Percentiles rank a stretch among this genome's conserved stretches.
These are phyloP conservation scores for Physaria fendleri DNA, from an alignment of 345 rosid genomes.

Conservation along the genomic window DNA sequence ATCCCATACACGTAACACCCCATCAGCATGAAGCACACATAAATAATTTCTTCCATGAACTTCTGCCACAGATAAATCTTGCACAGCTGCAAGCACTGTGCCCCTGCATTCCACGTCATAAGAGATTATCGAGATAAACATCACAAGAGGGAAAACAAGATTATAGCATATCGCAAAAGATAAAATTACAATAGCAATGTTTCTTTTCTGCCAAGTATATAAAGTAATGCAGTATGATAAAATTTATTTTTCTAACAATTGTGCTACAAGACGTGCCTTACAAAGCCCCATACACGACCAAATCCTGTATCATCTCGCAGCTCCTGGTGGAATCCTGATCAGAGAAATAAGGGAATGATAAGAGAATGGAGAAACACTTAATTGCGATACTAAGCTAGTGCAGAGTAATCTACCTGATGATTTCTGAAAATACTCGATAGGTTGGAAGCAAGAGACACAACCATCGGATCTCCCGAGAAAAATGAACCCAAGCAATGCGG, in stretches of 20 bases:
- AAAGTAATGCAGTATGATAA: neutral
- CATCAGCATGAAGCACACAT: slow-evolving; percentile 69
- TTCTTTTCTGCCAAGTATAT: neutral
- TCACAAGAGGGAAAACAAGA: neutral
- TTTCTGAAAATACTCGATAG: slow-evolving; percentile 37
- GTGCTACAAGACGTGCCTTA: slow-evolving; percentile 42
- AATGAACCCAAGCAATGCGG: slow-evolving; percentile 54
- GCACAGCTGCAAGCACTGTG: slow-evolving; percentile 52
- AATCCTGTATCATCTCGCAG: slow-evolving; percentile 75
- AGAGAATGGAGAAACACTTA: neutral
- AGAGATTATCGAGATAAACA: neutral
- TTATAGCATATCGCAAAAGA: neutral
- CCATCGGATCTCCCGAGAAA: slow-evolving; percentile 68
- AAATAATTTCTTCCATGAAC: slow-evolving; percentile 40
- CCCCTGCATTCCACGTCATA: slow-evolving; percentile 45
- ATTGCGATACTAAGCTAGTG: neutral
- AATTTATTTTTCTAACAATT: neutral
- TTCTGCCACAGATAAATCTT: slow-evolving; percentile 54
- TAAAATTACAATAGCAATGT: neutral
- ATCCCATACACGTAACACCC: slow-evolving; percentile 74
- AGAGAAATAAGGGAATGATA: neutral
- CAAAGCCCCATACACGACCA: slow-evolving; percentile 73
- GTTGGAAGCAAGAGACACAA: slow-evolving; percentile 52
- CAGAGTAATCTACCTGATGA: slow-evolving; percentile 44
- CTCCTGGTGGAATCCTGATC: slow-evolving; percentile 55